Percentiles rank a stretch among this genome's conserved stretches.
phyloP scores from a whole-genome alignment of 139 green algal species.

The Chlorella ohadii region DNA sequence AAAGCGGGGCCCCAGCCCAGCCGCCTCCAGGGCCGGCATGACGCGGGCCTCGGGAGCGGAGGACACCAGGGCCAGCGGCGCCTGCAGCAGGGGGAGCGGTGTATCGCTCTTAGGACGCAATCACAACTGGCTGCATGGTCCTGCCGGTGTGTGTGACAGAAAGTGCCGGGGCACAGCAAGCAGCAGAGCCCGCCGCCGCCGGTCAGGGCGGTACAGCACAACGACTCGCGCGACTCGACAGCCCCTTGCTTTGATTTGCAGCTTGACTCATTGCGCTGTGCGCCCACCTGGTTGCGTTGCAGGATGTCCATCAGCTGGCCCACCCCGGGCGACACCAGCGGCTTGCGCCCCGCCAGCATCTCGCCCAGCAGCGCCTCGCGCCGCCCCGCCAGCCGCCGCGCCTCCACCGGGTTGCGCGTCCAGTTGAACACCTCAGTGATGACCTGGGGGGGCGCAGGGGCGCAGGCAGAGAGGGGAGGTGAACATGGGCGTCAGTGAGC shows the following conservation, averaged over 20 bases:
- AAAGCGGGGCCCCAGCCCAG: slow-evolving; percentile 70
- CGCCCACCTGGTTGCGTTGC: slow-evolving; percentile 13
- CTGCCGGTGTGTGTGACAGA: no score
- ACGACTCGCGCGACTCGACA: no score
- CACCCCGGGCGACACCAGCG: slow-evolving; percentile 56
- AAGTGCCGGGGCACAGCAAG: no score
- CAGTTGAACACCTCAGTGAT: slow-evolving; percentile 92
- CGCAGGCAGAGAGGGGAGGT: background rate
- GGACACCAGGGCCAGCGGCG: slow-evolving; percentile 81
- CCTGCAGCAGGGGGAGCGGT: background rate
- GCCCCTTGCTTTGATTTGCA: no score
- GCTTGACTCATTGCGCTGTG: no score
- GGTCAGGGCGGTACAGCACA: no score
- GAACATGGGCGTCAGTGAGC: no score
- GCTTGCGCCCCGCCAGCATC: slow-evolving; percentile 57
- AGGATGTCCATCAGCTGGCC: slow-evolving; percentile 81
- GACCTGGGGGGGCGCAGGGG: slow-evolving; percentile 46
- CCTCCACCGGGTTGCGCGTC: slow-evolving; percentile 82
- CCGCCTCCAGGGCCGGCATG: slow-evolving; percentile 51
- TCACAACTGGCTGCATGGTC: no score
- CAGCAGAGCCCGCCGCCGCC: no score
- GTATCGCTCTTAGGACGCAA: no score
- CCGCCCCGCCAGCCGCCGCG: slow-evolving; percentile 70
- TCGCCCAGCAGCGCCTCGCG: slow-evolving; percentile 81
- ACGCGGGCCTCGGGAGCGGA: slow-evolving; percentile 63